These are phyloP conservation scores for Periconia sp. DNA, from an alignment of 2,329 filamentous ascomycete genomes.

Conservation along the genomic window DNA sequence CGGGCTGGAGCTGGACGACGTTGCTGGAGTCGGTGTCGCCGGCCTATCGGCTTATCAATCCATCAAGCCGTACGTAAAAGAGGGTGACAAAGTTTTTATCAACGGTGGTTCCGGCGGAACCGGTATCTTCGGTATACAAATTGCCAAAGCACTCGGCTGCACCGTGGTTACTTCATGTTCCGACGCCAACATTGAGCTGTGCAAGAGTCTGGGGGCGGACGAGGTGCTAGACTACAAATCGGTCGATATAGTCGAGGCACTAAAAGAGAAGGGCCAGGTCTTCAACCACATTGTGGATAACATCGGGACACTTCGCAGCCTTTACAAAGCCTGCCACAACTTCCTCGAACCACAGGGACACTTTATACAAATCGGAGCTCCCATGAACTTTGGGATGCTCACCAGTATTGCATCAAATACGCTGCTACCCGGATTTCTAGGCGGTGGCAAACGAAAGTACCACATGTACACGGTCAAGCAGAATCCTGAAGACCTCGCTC, in stretches of 20 bases:
- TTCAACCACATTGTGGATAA: conserved; percentile 66
- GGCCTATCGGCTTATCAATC: conserved; percentile 50
- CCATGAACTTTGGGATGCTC: conserved; percentile 24
- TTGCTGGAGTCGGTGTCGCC: conserved; percentile 44
- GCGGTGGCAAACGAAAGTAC: conserved; percentile 57
- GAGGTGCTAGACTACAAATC: conserved; percentile 67
- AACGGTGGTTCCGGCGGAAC: conserved; percentile 70
- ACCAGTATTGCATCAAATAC: conserved; percentile 45
- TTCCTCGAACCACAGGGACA: conserved; percentile 58
- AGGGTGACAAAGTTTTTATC: conserved; percentile 63
- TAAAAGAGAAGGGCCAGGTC: conserved; percentile 56
- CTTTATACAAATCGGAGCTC: conserved; percentile 49
- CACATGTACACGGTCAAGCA: conserved; percentile 47
- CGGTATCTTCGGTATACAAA: conserved; percentile 66
- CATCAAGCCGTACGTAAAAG: conserved; percentile 44
- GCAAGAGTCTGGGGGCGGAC: conserved; percentile 66
- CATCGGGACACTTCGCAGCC: conserved; percentile 55
- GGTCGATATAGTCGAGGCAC: conserved; percentile 53
- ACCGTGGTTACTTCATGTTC: conserved; percentile 67
- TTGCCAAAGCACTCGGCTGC: conserved; percentile 66
- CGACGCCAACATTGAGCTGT: conserved; percentile 61
- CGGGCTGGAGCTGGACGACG: conserved; percentile 36
- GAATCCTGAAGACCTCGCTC: conserved; percentile 53
- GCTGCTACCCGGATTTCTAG: conserved; percentile 54
- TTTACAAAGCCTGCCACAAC: conserved; percentile 61